Evolutionary conservation across 2,329 filamentous ascomycete genomes (phyloP), one percentile per base, ranked within the genome.

Genomic region (Phoma sp.): DNA sequence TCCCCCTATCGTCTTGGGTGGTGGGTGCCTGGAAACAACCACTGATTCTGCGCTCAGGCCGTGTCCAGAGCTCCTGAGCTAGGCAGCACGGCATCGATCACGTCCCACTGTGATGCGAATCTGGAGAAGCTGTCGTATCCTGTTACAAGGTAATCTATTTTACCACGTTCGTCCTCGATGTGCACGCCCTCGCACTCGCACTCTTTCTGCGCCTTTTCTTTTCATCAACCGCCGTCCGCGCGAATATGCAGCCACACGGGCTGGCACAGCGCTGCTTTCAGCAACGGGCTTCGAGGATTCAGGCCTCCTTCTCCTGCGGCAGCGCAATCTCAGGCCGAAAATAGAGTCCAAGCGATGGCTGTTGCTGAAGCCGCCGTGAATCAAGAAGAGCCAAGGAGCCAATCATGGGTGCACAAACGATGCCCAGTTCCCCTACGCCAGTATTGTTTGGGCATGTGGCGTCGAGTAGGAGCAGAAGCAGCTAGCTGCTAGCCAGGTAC

Each of bases 51-150:
- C 43, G 43, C 44, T 49, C 21, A 41, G 37, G 25, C 31, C 47
- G 39, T 15, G 37, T 39, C 27, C 37, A 33, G 15, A 51, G 41
- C 52, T 33, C 43, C 43, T 49, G 35, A 19, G 38, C 55, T 50
- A 43, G 41, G 32, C 40, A 39, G 45, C 50, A 55, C 43, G 37
- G 43, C 47, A 55, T 41, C 51, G 48, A 57, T 53, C 55, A 44
- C 40, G 45, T 55, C 46, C 52, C 51, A 51, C 43, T 43, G 36
- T 38, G 41, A 46, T 40, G 56, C 45, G 51, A 43, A 55, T 53
- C 51, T 53, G 56, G 56, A 59, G 56, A 59, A 56, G 17, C 43
- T 22, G 36, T 50, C 46, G 52, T 55, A 46, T 41, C 22, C 40
- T 55, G 45, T 37, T 32, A 50, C 52, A 51, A 37, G 10, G 37